Evolutionary conservation across 208 protist genomes (phyloP), one percentile per base, ranked within the genome.

Genomic region (Crithidia brevicula): DNA sequence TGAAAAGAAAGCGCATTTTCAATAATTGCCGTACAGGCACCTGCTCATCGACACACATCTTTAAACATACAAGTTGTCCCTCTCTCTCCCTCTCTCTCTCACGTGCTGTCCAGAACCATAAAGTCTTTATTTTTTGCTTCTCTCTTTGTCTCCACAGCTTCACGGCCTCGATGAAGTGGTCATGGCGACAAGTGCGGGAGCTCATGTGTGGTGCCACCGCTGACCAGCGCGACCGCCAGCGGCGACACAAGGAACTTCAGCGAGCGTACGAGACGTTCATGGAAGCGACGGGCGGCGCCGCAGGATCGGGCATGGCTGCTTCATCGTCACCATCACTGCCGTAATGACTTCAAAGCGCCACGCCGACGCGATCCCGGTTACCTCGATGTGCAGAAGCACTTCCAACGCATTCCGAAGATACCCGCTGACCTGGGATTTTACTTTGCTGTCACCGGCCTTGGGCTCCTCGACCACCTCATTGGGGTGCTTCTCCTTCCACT

Each of bases 191-290:
- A 34, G 38, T n/a, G 47, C 7, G 28, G 23, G 61, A 67, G 61
- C n/a, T 56, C 49, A 1, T 67, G 47, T 57, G 45, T 18, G 61
- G 61, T 11, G 49, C 61, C 13, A 57, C 61, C 34, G 61, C 49
- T 36, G 49, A 40, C 16, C 33, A 34, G 46, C 61, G 61, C 87
- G 16, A 94, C 97, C 49, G 57, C n/a, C 61, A 58, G 30, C 23
- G 51, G 81, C 85, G 16, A 80, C 61, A 58, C 61, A n/a, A 28
- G 31, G 47, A 57, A 31, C 33, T n/a, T n/a, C 16, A 56, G 22
- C 20, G 38, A 18, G 61, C 61, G 22, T 49, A 58, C 49, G 34
- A 58, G 33, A 18, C 49, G 1, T 27, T 57, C 33, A 49, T 58
- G 34, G 15, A 46, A 16, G 42, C 42, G 3, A 47, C 42, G 42